A percentile compares a stretch with the other conserved stretches of the same genome.
phyloP scores from a whole-genome alignment of 2,329 filamentous ascomycete species.

The Hymenoscyphus repandus region DNA sequence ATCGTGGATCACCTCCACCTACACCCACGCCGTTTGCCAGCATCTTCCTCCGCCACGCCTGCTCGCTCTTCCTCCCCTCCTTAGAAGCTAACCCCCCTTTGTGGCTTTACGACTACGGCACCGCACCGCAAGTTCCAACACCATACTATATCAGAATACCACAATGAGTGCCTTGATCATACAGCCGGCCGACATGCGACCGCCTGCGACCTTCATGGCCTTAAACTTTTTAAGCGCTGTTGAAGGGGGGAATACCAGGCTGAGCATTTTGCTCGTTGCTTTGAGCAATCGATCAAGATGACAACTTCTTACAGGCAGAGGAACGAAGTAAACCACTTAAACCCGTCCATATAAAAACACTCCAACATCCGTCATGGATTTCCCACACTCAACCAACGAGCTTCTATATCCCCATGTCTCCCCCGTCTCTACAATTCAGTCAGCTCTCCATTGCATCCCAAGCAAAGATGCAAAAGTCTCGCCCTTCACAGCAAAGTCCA shows the following conservation, averaged over 20 bases:
- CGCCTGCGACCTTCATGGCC: conserved; percentile 12
- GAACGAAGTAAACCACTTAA: conserved; percentile 6
- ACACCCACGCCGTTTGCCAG: no score
- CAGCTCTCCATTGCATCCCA: conserved; percentile 24
- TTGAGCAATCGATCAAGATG: conserved; percentile 15
- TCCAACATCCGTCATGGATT: conserved; percentile 20
- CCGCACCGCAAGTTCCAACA: neutral
- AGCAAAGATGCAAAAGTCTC: conserved; percentile 25
- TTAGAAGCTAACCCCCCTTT: neutral
- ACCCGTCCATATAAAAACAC: conserved; percentile 22
- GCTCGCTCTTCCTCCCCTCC: neutral
- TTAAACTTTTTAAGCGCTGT: conserved; percentile 18
- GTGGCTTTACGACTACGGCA: neutral
- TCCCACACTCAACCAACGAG: conserved; percentile 5
- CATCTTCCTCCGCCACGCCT: neutral
- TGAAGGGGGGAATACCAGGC: conserved; percentile 17
- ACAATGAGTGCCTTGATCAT: conserved; percentile 6
- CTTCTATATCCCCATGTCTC: conserved; percentile 26
- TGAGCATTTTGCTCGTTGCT: conserved; percentile 19
- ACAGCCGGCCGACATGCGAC: conserved; percentile 1
- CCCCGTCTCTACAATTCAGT: conserved; percentile 26
- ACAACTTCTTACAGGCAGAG: conserved; percentile 23
- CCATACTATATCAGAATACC: neutral
- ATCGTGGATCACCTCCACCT: no score
- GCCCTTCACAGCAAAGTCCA: conserved; percentile 9